Conservation (phyloP, 768 basidiomycete species). For the Kondoa malvinella region DNA sequence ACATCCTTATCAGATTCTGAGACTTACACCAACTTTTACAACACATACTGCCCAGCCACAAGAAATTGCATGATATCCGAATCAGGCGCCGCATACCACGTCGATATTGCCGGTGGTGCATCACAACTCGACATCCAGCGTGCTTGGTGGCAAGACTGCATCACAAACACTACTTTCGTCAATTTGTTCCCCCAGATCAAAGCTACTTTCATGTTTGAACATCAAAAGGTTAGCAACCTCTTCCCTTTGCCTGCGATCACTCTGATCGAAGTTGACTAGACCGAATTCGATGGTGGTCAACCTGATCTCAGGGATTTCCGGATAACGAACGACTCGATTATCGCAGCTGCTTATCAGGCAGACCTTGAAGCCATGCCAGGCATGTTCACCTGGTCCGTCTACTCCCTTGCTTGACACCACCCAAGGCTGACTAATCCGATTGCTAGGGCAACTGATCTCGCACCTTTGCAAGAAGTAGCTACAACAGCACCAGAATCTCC, state of each 20-base stretch:
- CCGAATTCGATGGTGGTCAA: not conserved
- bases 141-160: conserved; percentile 17
- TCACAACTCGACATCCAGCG: conserved; percentile 15
- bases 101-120: conserved; percentile 5
- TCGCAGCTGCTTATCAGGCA: not conserved
- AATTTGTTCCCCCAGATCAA: not conserved
- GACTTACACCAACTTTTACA: no score
- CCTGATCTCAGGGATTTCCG: not conserved
- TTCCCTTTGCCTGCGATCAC: not conserved
- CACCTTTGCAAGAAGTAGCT: not conserved
- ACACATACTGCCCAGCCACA: no score
- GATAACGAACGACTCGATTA: not conserved
- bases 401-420: not conserved
- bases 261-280: not conserved
- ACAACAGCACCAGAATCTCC: not conserved
- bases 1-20: no score
- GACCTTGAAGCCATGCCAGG: not conserved
- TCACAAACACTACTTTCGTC: conserved; percentile 9
- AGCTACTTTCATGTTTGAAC: not conserved
- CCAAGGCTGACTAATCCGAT: not conserved
- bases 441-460: not conserved
- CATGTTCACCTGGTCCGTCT: not conserved
- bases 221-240: not conserved
- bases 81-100: conserved; percentile 18
- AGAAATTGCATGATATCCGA: no score